phyloP scores from a whole-genome alignment of 2,329 filamentous ascomycete genomes.

The Microdochium bolleyi region DNA sequence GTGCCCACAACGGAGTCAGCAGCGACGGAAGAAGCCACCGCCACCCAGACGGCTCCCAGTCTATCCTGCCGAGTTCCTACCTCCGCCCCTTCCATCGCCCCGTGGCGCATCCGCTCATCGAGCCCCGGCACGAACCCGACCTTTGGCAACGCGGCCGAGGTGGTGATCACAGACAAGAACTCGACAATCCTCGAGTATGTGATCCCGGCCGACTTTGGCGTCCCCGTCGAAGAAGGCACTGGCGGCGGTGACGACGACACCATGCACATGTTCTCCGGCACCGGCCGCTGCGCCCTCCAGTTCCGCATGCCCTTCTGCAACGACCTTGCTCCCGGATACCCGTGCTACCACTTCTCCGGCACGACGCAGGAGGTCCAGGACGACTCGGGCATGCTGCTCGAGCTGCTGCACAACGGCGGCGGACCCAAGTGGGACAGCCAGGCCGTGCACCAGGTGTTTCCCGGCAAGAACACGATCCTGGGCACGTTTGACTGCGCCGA shows the following conservation, averaged over 20 bases:
- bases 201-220: neutral
- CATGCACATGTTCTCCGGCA: neutral
- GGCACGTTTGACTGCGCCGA: conserved; percentile 18
- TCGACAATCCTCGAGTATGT: neutral
- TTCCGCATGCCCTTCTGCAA: conserved; percentile 22
- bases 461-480: conserved; percentile 15
- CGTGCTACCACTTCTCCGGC: conserved; percentile 21
- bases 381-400: neutral
- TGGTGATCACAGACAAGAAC: neutral
- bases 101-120: conserved; percentile 9
- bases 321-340: conserved; percentile 18
- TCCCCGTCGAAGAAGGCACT: neutral
- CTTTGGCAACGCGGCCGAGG: neutral
- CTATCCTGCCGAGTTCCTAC: conserved; percentile 10
- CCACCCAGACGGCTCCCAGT: conserved; percentile 4
- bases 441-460: conserved; percentile 18
- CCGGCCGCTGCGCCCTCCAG: conserved; percentile 17
- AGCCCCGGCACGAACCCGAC: conserved; percentile 4
- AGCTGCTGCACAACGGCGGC: conserved; percentile 7
- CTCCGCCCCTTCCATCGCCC: conserved; percentile 18
- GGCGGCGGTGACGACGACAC: neutral
- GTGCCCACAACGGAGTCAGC: neutral
- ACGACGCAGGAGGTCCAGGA: conserved; percentile 18
- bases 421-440: conserved; percentile 14
- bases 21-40: neutral